Evolutionary conservation across 2,329 filamentous ascomycete genomes (phyloP).

Genomic region (Talaromyces verruculosus): DNA sequence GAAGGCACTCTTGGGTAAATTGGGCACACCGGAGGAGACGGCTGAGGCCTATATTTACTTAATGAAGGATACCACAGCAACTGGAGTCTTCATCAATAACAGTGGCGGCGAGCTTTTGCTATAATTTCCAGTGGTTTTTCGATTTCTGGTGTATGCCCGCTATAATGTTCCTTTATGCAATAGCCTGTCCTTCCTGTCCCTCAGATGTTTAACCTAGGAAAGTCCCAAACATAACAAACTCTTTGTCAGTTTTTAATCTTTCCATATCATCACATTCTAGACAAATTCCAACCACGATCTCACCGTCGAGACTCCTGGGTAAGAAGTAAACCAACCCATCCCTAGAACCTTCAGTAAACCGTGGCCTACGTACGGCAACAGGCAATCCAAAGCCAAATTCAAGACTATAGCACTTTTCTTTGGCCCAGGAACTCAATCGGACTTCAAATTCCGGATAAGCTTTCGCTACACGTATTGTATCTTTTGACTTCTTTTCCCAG

Average conservation of each 20-base stretch:
- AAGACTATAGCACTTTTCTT: slow-evolving; percentile 46
- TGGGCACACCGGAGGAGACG: slow-evolving; percentile 45
- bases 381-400: slow-evolving; percentile 55
- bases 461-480: slow-evolving; percentile 31
- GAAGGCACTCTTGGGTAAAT: slow-evolving; percentile 31
- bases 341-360: slow-evolving; percentile 40
- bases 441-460: slow-evolving; percentile 47
- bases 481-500: background rate
- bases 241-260: slow-evolving; percentile 44
- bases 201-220: slow-evolving; percentile 34
- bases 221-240: slow-evolving; percentile 43
- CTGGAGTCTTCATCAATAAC: slow-evolving; percentile 45
- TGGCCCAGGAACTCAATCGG: slow-evolving; percentile 58
- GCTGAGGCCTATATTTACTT: slow-evolving; percentile 51
- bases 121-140: background rate
- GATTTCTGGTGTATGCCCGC: background rate
- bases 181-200: background rate
- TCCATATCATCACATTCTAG: slow-evolving; percentile 52
- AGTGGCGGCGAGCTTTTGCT: slow-evolving; percentile 31
- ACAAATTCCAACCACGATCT: slow-evolving; percentile 48
- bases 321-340: slow-evolving; percentile 55
- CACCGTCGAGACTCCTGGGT: slow-evolving; percentile 46
- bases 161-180: background rate
- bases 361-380: slow-evolving; percentile 50
- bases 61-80: slow-evolving; percentile 34